Conservation (phyloP, 805 yeast species). For the Nakazawaea holstii region DNA sequence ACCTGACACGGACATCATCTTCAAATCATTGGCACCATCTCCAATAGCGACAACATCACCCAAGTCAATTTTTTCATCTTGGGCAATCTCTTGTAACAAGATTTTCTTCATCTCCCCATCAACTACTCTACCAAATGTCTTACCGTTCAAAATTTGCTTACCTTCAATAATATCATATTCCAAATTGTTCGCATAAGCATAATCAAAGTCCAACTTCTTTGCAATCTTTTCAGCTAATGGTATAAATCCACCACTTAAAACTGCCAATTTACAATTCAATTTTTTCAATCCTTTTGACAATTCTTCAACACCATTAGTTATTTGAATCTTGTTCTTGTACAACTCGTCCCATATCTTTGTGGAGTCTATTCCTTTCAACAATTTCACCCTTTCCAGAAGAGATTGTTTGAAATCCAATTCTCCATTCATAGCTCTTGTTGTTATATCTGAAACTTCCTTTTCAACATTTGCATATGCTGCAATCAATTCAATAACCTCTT, state of each 20-base stretch:
- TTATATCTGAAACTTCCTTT: conserved; percentile 77
- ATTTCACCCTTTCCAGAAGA: conserved; percentile 62
- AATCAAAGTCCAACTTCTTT: conserved; percentile 64
- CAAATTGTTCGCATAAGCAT: conserved; percentile 80
- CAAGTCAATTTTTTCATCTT: conserved; percentile 45
- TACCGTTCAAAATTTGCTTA: conserved; percentile 59
- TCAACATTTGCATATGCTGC: conserved; percentile 94
- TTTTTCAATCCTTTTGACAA: conserved; percentile 57
- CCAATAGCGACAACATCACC: conserved; percentile 76
- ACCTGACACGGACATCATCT: conserved; percentile 90
- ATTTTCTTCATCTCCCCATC: conserved; percentile 83
- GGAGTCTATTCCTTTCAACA: conserved; percentile 80
- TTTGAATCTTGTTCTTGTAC: conserved; percentile 49
- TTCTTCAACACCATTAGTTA: conserved; percentile 85
- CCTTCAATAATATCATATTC: conserved; percentile 38
- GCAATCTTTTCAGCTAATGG: conserved; percentile 81
- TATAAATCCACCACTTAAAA: conserved; percentile 90
- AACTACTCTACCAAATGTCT: conserved; percentile 73
- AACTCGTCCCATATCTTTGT: conserved; percentile 72
- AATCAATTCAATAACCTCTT: conserved; percentile 93
- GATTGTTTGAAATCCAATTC: conserved; percentile 89
- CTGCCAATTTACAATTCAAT: conserved; percentile 69
- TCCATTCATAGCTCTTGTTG: conserved; percentile 95
- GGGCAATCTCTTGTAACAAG: conserved; percentile 57
- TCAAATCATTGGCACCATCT: conserved; percentile 94